Base-by-base conservation (phyloP, 352 stramenopile species). In the Pythium aquatile region DNA sequence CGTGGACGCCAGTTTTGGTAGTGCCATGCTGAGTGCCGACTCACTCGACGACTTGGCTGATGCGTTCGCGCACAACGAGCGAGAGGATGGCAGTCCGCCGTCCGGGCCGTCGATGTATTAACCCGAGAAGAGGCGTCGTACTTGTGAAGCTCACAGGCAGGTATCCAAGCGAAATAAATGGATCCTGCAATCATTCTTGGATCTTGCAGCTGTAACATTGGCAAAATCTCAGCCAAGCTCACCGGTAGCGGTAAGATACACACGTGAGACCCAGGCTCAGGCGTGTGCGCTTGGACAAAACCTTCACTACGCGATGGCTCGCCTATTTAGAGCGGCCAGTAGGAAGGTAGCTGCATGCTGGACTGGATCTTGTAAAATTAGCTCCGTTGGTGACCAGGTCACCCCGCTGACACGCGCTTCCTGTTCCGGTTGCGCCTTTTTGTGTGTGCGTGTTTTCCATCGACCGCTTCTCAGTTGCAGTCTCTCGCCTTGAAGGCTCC, bases 31-130 rank as follows among this genome's bases (percentile, higher is more conserved):
- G 39, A 69, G 42, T 49, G 55, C 68, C 9, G 68, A 68, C 35
- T 61, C 63, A n/a, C 35, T 74, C 10, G 68, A 74, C 26, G 68
- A 69, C 24, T 55, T 74, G 11, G 68, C 63, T 8, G 61, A 20
- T n/a, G 53, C 63, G 30, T 63, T 74, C 17, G 58, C 68, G 4
- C 58, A 71, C 9, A 71, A 52, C 42, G 57, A 65, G 63, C 56
- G 63, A 51, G 42, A 40, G 10, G 65, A 67, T 29, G 51, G 29
- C 10, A 52, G 13, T 57, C 11, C 30, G 24, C 53, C 6, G n/a
- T 16, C n/a, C 2, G 37, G 35, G 24, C 35, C 51, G 11, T 44
- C 29, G 51, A 42, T 57, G 51, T 57, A 37, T 28, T 28, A 14
- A 40, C 2, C 5, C 32, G 29, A 29, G 46, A 53, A 3, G 44